Percentiles rank a stretch among this genome's conserved stretches.
Evolutionary conservation across 345 rosid species (phyloP).

Genomic region (Eucalyptus cloeziana): DNA sequence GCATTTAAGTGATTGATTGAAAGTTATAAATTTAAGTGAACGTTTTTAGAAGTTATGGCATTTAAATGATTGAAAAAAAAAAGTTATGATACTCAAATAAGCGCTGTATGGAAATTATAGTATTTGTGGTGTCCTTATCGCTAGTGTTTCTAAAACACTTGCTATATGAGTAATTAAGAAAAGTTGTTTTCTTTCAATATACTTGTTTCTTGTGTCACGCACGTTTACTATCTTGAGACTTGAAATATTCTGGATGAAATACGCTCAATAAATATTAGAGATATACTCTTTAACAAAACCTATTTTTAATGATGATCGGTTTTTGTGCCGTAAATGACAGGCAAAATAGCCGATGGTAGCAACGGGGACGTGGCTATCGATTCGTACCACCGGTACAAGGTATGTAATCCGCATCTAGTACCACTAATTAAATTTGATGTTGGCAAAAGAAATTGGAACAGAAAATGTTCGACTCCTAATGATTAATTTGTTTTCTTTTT

Average conservation of each 20-base stretch:
- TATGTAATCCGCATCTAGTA: neutral
- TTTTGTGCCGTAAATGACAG: neutral
- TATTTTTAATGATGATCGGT: neutral
- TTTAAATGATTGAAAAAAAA: no score
- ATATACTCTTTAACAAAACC: neutral
- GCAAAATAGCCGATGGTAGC: constrained; percentile 22
- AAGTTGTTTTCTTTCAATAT: neutral
- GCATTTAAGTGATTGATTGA: no score
- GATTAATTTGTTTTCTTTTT: neutral
- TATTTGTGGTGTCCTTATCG: no score
- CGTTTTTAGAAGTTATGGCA: no score
- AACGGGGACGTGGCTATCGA: constrained; percentile 44
- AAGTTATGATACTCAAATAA: no score
- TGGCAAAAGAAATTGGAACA: neutral
- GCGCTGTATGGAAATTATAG: no score
- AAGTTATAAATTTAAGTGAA: no score
- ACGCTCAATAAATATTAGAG: neutral
- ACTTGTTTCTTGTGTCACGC: neutral
- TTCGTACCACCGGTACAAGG: constrained; percentile 46
- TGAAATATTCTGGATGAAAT: neutral
- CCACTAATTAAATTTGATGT: neutral
- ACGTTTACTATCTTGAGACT: neutral
- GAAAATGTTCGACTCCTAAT: neutral
- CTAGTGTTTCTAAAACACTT: neutral
- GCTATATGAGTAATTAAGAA: neutral